phyloP scores from a whole-genome alignment of 139 green algal genomes.

The Choricystis sp. region DNA sequence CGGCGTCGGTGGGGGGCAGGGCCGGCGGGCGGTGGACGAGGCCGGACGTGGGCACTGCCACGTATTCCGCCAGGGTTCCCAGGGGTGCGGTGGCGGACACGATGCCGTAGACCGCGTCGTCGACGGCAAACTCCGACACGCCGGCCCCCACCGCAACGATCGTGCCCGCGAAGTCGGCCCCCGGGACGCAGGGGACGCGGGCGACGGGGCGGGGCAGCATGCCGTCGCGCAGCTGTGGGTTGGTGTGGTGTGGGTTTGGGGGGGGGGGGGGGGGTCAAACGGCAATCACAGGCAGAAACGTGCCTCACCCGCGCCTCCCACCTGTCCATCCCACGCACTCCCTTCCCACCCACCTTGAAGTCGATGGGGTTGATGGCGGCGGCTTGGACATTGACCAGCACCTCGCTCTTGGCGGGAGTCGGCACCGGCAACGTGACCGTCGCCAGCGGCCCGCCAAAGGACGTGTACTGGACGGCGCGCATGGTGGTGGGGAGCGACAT shows the following conservation, averaged over 20 bases:
- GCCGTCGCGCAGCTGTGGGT: background rate
- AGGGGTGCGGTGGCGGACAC: background rate
- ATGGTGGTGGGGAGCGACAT: background rate
- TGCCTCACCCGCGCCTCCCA: background rate
- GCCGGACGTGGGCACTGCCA: background rate
- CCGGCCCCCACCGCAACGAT: background rate
- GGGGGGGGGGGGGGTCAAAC: too few relatives aligned
- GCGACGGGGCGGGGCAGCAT: background rate
- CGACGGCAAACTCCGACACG: background rate
- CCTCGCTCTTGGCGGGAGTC: background rate
- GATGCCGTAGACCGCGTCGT: background rate
- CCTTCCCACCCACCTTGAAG: background rate
- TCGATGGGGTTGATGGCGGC: background rate
- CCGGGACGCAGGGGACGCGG: background rate
- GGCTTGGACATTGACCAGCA: background rate
- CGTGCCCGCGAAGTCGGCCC: background rate
- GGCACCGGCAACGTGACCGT: background rate
- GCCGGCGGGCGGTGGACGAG: background rate
- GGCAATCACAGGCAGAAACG: too few relatives aligned
- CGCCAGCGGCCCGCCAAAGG: background rate
- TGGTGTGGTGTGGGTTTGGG: too few relatives aligned
- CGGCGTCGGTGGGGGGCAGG: background rate
- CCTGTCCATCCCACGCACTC: background rate
- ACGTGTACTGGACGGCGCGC: background rate
- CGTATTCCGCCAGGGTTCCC: background rate